phyloP scores from a whole-genome alignment of 2,329 filamentous ascomycete genomes.

The Didymellaceae sp. region DNA sequence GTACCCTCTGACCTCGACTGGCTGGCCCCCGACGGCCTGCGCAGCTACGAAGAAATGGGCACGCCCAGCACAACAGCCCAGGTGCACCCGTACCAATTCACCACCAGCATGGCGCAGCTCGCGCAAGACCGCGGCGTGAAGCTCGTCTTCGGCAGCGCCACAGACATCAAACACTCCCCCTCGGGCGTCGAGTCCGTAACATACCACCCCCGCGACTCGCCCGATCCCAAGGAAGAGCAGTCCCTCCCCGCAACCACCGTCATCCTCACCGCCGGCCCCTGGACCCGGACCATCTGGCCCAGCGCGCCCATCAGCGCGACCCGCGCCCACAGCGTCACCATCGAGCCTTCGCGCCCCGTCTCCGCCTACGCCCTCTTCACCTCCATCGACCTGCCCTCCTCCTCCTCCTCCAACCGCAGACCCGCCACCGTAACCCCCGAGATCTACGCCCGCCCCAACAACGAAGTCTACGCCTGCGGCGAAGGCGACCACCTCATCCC shows the following conservation, averaged over 20 bases:
- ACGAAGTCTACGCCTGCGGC: slow-evolving; percentile 92
- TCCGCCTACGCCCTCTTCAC: slow-evolving; percentile 85
- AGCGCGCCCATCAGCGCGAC: slow-evolving; percentile 64
- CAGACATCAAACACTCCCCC: slow-evolving; percentile 64
- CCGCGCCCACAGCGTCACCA: slow-evolving; percentile 69
- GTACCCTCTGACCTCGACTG: slow-evolving; percentile 84
- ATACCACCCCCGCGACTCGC: slow-evolving; percentile 63
- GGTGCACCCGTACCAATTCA: slow-evolving; percentile 92
- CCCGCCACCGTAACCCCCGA: slow-evolving; percentile 76
- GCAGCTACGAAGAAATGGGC: slow-evolving; percentile 83
- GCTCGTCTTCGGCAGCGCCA: slow-evolving; percentile 73
- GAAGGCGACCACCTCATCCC: slow-evolving; percentile 80
- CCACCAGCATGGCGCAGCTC: slow-evolving; percentile 78
- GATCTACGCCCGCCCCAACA: slow-evolving; percentile 88
- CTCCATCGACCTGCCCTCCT: slow-evolving; percentile 74
- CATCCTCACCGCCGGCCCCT: slow-evolving; percentile 67
- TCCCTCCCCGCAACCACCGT: slow-evolving; percentile 62
- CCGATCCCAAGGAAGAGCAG: slow-evolving; percentile 50
- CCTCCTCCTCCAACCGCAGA: slow-evolving; percentile 32
- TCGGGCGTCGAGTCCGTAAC: slow-evolving; percentile 69
- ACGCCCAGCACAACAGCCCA: slow-evolving; percentile 82
- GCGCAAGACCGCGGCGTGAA: slow-evolving; percentile 66
- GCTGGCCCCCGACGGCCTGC: slow-evolving; percentile 72
- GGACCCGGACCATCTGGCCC: slow-evolving; percentile 62
- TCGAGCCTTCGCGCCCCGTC: slow-evolving; percentile 64